Evolutionary conservation across 768 basidiomycete species (phyloP).

Genomic region (Auricularia sp.): DNA sequence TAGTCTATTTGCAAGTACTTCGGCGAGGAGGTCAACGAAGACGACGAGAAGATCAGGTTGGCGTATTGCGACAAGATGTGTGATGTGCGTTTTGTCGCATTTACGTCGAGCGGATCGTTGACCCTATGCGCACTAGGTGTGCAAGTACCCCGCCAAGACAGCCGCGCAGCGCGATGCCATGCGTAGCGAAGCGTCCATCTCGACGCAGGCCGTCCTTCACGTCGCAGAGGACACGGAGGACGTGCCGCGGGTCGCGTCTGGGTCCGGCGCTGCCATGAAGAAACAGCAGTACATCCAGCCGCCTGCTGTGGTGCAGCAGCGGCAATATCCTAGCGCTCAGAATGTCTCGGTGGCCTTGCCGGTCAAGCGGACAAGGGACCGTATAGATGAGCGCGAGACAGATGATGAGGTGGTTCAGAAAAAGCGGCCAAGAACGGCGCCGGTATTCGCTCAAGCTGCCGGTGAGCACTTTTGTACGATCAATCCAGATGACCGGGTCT

Average conservation of each 20-base stretch:
- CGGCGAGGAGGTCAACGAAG: conserved; percentile 52
- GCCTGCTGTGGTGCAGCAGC: neutral
- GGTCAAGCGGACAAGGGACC: neutral
- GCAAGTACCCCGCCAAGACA: conserved; percentile 67
- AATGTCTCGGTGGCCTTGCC: neutral
- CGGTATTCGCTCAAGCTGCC: neutral
- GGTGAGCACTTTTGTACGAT: neutral
- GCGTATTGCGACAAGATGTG: conserved; percentile 68
- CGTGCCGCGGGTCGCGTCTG: conserved; percentile 18
- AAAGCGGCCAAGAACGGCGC: neutral
- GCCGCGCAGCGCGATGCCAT: conserved; percentile 39
- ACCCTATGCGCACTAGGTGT: conserved; percentile 37
- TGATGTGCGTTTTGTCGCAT: conserved; percentile 43
- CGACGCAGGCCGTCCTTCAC: conserved; percentile 9
- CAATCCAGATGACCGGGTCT: no score
- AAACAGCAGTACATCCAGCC: neutral
- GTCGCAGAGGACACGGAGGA: conserved; percentile 4
- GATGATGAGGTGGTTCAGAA: neutral
- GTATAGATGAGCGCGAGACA: neutral
- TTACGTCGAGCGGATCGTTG: neutral
- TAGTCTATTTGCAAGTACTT: conserved; percentile 75
- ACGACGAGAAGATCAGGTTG: conserved; percentile 33
- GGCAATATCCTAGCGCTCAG: neutral
- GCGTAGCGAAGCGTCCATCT: conserved; percentile 29
- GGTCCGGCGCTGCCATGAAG: conserved; percentile 5